Evolutionary conservation across 306 rosid genomes (phyloP).

Genomic region (Trifolium fragiferum): DNA sequence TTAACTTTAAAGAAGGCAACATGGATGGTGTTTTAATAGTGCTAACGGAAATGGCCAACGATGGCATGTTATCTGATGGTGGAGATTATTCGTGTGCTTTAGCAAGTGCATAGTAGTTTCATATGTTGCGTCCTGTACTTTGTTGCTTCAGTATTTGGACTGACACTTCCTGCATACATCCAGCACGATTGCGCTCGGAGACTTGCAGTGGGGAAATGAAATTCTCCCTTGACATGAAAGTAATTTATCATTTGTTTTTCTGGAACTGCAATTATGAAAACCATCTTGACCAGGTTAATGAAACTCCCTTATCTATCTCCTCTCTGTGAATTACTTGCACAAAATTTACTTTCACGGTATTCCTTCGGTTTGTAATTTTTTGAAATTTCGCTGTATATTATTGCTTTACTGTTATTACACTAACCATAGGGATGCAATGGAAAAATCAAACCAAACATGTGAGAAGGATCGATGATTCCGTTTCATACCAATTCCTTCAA

Average conservation of each 20-base stretch:
- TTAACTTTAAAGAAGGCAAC: slow-evolving; percentile 86
- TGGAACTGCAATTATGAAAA: slow-evolving; percentile 26
- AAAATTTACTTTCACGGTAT: neutral
- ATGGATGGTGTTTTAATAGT: slow-evolving; percentile 75
- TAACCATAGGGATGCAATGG: neutral
- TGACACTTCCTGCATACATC: slow-evolving; percentile 9
- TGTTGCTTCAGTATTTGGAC: slow-evolving; percentile 4
- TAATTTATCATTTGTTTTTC: slow-evolving; percentile 8
- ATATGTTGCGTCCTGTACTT: no score
- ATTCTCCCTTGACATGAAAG: slow-evolving; percentile 11
- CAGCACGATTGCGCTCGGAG: slow-evolving; percentile 20
- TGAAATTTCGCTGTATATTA: neutral
- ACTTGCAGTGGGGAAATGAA: slow-evolving; percentile 11
- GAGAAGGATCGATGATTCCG: neutral
- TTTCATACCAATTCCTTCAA: neutral
- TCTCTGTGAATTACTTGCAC: neutral
- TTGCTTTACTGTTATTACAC: neutral
- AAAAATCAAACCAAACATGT: neutral
- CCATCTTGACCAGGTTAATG: slow-evolving; percentile 40
- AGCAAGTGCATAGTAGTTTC: slow-evolving; percentile 32
- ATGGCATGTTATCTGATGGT: slow-evolving; percentile 81
- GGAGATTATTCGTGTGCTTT: slow-evolving; percentile 42
- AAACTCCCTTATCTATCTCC: slow-evolving; percentile 7
- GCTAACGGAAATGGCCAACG: slow-evolving; percentile 79
- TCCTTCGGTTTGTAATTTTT: neutral